A percentile compares a stretch with the other conserved stretches of the same genome.
phyloP scores from a whole-genome alignment of 106 monocot species.

The Acanthochlamys bracteata region DNA sequence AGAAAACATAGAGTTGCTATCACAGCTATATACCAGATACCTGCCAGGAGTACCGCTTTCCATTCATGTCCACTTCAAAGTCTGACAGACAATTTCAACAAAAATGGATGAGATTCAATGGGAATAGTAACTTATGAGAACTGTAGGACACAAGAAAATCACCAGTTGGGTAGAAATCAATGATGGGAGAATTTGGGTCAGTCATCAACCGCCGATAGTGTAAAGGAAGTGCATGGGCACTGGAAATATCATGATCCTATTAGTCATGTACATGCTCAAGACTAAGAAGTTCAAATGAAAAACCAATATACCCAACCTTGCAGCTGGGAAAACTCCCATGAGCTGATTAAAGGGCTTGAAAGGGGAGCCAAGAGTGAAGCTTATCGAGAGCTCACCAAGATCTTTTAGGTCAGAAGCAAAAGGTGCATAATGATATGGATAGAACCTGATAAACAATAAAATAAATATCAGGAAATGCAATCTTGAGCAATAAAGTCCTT shows the following conservation, averaged over 20 bases:
- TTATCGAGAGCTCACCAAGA: slow-evolving; percentile 76
- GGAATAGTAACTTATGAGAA: background rate
- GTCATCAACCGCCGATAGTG: slow-evolving; percentile 70
- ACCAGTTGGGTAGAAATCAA: slow-evolving; percentile 80
- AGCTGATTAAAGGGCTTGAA: slow-evolving; percentile 98
- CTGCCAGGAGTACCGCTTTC: slow-evolving; percentile 97
- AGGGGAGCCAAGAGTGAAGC: slow-evolving; percentile 82
- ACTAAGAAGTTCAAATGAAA: background rate
- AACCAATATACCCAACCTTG: slow-evolving; percentile 45
- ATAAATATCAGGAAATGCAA: background rate
- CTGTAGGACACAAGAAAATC: background rate
- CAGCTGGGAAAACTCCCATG: slow-evolving; percentile 90
- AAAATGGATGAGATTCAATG: background rate
- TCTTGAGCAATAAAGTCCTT: too few species aligned
- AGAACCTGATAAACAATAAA: slow-evolving; percentile 58
- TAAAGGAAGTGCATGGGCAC: slow-evolving; percentile 65
- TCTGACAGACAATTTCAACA: slow-evolving; percentile 48
- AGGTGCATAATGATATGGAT: slow-evolving; percentile 99
- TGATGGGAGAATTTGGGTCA: slow-evolving; percentile 73
- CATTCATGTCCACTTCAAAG: slow-evolving; percentile 96
- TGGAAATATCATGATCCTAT: slow-evolving; percentile 24
- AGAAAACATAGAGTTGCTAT: too few species aligned
- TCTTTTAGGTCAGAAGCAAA: slow-evolving; percentile 98
- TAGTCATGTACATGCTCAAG: background rate
- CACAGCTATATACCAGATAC: slow-evolving; percentile 9